Conservation (phyloP, 805 yeast species). For the Wickerhamiella shivajii region DNA sequence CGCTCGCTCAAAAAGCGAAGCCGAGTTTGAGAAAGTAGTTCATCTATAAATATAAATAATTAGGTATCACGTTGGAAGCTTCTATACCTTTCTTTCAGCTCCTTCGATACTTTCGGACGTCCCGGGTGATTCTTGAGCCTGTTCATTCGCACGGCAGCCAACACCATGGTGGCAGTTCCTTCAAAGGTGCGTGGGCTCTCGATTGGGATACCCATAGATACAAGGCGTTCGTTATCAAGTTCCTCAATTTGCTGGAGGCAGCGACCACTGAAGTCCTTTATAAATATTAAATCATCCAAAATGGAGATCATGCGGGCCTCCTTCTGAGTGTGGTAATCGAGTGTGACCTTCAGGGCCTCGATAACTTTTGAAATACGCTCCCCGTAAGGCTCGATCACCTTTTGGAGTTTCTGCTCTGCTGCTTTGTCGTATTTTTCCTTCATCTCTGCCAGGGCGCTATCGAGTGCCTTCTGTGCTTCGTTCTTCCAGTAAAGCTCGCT, state of each 20-base stretch:
- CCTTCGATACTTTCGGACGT: slow-evolving; percentile 1
- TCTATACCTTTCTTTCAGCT: neutral
- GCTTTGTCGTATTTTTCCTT: neutral
- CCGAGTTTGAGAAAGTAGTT: too few relatives aligned
- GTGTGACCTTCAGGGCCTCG: slow-evolving; percentile 1
- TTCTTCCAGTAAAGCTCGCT: too few relatives aligned
- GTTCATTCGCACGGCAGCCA: slow-evolving; percentile 1
- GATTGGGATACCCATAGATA: neutral
- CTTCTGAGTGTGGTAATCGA: neutral
- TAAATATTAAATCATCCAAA: slow-evolving; percentile 3
- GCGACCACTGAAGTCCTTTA: slow-evolving; percentile 2
- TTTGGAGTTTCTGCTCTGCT: too few relatives aligned
- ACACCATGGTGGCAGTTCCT: neutral
- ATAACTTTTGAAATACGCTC: too few relatives aligned
- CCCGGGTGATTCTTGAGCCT: too few relatives aligned
- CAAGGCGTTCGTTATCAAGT: slow-evolving; percentile 1
- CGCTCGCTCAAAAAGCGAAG: too few relatives aligned
- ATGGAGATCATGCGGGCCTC: neutral
- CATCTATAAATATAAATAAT: too few relatives aligned
- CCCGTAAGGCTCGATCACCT: too few relatives aligned
- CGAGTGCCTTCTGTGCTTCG: too few relatives aligned
- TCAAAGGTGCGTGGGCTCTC: neutral
- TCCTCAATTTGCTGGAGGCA: slow-evolving; percentile 3
- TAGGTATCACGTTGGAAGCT: too few relatives aligned
- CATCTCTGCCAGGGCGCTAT: too few relatives aligned